A percentile compares a stretch with the other conserved stretches of the same genome.
Conservation (phyloP, 2,329 filamentous ascomycete genomes). For the Lasiodiplodia hormozganensis region DNA sequence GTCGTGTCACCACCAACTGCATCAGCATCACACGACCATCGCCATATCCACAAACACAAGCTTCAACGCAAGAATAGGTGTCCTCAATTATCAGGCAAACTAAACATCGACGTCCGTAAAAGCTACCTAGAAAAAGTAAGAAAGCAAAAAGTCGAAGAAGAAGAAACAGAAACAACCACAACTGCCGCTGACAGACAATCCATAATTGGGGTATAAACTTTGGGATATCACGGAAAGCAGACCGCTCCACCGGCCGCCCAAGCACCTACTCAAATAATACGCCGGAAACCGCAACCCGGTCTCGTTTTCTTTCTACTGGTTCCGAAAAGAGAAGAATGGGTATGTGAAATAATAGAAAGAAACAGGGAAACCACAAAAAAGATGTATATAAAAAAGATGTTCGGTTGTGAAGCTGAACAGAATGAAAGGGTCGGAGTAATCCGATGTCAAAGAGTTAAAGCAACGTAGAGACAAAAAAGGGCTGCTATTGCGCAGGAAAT, state of each 20-base stretch:
- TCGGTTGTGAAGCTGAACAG: slow-evolving; percentile 3
- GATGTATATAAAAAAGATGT: slow-evolving; percentile 12
- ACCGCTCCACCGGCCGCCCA: slow-evolving; percentile 27
- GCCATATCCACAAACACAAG: background rate
- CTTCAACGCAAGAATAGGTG: slow-evolving; percentile 8
- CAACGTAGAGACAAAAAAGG: slow-evolving; percentile 49
- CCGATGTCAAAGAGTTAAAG: slow-evolving; percentile 15
- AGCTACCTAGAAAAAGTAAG: background rate
- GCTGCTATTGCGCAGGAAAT: background rate
- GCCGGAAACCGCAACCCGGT: slow-evolving; percentile 11
- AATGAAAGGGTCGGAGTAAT: slow-evolving; percentile 26
- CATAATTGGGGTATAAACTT: slow-evolving; percentile 23
- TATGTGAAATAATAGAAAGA: slow-evolving; percentile 28
- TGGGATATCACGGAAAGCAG: slow-evolving; percentile 19
- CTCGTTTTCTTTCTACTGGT: slow-evolving; percentile 21
- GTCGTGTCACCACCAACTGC: slow-evolving; percentile 3
- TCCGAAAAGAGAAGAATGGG: slow-evolving; percentile 17
- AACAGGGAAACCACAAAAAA: slow-evolving; percentile 17
- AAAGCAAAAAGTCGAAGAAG: background rate
- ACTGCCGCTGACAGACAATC: slow-evolving; percentile 22
- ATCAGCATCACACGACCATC: background rate
- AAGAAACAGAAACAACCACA: slow-evolving; percentile 8
- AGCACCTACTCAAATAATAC: slow-evolving; percentile 9
- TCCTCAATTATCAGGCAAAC: slow-evolving; percentile 25
- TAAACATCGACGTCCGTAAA: slow-evolving; percentile 6